A percentile compares a stretch with the other conserved stretches of the same genome.
Conservation (phyloP, 768 basidiomycete genomes). For the Russula dissimulans region DNA sequence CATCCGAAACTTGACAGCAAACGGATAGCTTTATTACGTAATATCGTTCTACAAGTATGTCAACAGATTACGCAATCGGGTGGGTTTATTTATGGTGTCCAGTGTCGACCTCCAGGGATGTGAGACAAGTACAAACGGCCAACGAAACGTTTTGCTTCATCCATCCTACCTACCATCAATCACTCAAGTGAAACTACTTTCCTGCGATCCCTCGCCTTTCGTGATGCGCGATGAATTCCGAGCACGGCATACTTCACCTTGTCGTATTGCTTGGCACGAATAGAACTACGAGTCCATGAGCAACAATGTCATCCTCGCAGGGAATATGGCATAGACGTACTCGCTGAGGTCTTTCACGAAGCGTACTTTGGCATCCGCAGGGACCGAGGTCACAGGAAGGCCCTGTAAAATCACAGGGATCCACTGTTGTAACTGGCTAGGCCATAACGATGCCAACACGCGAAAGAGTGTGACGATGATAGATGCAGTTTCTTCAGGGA, state of each 20-base stretch:
- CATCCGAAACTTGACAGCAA: background rate
- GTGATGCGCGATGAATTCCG: conserved; percentile 58
- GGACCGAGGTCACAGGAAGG: conserved; percentile 50
- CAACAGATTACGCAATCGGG: too few relatives aligned
- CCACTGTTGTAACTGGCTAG: conserved; percentile 61
- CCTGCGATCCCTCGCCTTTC: conserved; percentile 62
- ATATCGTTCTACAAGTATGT: background rate
- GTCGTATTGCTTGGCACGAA: conserved; percentile 58
- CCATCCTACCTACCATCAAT: conserved; percentile 6
- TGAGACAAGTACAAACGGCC: conserved; percentile 13
- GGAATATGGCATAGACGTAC: conserved; percentile 39
- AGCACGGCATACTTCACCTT: conserved; percentile 77
- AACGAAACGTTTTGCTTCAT: background rate
- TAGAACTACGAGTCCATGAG: conserved; percentile 39
- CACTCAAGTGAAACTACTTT: conserved; percentile 34
- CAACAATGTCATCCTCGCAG: background rate
- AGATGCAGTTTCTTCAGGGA: conserved; percentile 76
- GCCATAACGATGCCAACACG: conserved; percentile 56
- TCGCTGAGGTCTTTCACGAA: conserved; percentile 67
- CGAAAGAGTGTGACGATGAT: conserved; percentile 72
- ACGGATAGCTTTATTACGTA: background rate
- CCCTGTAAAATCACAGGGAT: conserved; percentile 61
- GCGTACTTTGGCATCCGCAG: conserved; percentile 54
- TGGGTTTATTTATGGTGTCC: too few relatives aligned
- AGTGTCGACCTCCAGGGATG: too few relatives aligned